A percentile compares a stretch with the other conserved stretches of the same genome.
phyloP scores from a whole-genome alignment of 2,329 filamentous ascomycete species.

The Fusarium nisikadoi region DNA sequence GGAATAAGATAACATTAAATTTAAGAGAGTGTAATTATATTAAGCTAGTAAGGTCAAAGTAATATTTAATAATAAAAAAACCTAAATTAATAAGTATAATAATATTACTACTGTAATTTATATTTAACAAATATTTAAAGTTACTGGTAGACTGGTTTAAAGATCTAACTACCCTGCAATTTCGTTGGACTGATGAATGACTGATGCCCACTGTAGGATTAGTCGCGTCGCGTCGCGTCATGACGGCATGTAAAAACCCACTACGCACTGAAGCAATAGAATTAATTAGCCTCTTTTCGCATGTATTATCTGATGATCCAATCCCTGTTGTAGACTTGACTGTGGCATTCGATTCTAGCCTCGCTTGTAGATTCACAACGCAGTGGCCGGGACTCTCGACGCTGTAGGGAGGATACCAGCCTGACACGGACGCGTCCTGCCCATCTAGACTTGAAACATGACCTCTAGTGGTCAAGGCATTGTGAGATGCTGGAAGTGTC shows the following conservation, averaged over 20 bases:
- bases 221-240: background rate
- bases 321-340: fast-evolving
- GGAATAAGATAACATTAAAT: no score
- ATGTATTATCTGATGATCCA: background rate
- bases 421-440: background rate
- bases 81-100: no score
- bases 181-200: no score
- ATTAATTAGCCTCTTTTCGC: fast-evolving
- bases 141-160: no score
- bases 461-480: background rate
- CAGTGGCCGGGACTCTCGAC: fast-evolving
- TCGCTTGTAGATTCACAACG: background rate
- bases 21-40: no score
- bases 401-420: background rate
- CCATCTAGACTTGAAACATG: background rate
- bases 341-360: background rate
- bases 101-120: no score
- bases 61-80: no score
- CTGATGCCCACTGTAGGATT: no score
- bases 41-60: no score
- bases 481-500: background rate
- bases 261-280: background rate
- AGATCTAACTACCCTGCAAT: background rate
- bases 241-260: background rate
- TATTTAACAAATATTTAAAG: no score